phyloP scores from a whole-genome alignment of 192 early-diverging fungal genomes.

The Linnemannia hyalina region DNA sequence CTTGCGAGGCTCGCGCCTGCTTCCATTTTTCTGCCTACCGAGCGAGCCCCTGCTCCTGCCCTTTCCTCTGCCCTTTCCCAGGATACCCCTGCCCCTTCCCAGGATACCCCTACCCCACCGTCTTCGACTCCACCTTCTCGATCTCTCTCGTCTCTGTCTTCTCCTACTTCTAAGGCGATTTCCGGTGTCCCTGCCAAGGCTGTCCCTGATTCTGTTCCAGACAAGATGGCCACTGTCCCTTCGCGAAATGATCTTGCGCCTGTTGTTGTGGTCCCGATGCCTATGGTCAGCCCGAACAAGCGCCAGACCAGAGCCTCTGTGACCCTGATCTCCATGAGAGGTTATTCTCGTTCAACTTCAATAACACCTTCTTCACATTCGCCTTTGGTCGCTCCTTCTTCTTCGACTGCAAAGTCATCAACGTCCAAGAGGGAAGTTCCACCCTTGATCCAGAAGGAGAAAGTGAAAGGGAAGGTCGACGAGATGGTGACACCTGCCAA shows the following conservation, averaged over 20 bases:
- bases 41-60: background rate
- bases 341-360: background rate
- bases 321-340: background rate
- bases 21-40: background rate
- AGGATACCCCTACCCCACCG: background rate
- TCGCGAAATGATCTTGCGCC: background rate
- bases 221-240: background rate
- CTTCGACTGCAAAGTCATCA: background rate
- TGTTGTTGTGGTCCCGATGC: background rate
- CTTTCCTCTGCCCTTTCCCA: background rate
- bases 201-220: background rate
- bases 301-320: background rate
- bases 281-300: background rate
- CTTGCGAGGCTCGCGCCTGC: background rate
- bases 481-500: background rate
- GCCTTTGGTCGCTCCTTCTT: background rate
- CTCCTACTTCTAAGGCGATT: background rate
- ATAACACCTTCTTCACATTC: background rate
- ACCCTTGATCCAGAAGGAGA: background rate
- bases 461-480: background rate
- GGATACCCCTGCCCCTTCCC: background rate
- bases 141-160: no score
- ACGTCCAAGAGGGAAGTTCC: background rate
- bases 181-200: background rate
- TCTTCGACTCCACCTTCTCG: no score